Evolutionary conservation across 176 grass and related monocot genomes (phyloP).

Genomic region (Oryza meyeriana): DNA sequence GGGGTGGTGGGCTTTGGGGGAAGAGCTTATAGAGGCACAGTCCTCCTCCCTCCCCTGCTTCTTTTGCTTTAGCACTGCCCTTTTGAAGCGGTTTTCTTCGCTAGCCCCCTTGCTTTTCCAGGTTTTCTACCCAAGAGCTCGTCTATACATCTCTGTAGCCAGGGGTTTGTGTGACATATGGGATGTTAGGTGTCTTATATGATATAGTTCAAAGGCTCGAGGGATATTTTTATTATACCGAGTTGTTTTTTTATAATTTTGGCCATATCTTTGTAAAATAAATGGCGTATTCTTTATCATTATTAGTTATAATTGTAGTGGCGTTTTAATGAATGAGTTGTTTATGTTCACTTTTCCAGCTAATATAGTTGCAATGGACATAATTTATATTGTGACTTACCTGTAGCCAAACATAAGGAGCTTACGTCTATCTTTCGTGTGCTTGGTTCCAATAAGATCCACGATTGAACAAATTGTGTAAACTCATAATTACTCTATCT

Average conservation of each 20-base stretch:
- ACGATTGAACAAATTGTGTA: background rate
- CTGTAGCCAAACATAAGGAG: background rate
- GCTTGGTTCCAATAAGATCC: background rate
- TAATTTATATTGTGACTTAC: no score
- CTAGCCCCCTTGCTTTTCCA: background rate
- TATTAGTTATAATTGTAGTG: background rate
- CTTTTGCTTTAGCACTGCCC: background rate
- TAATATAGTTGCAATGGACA: background rate
- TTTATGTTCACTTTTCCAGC: background rate
- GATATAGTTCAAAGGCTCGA: background rate
- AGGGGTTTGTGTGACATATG: background rate
- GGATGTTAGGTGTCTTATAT: no score
- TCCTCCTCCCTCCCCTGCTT: no score
- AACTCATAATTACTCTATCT: no score
- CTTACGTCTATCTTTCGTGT: background rate
- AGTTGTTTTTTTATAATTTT: background rate
- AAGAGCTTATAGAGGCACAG: constrained; percentile 11
- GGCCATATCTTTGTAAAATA: no score
- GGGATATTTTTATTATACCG: no score
- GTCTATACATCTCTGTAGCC: background rate
- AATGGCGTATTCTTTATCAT: background rate
- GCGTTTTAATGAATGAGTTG: background rate
- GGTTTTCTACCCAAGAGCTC: background rate
- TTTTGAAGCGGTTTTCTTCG: background rate
- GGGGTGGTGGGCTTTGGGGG: background rate